Evolutionary conservation across 495 filamentous ascomycete species (phyloP).

Genomic region (Bacidia gigantensis): DNA sequence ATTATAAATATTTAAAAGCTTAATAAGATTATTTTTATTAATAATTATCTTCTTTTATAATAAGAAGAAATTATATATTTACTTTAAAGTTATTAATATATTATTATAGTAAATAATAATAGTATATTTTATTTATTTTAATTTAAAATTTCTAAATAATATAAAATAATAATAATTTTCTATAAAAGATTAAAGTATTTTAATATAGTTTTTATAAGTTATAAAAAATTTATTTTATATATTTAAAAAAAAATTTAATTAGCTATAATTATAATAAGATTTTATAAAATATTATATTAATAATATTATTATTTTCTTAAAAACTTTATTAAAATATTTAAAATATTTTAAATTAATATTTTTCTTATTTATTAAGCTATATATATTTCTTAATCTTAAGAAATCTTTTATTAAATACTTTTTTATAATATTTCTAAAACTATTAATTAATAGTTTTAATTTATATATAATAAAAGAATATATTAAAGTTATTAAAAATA

Average conservation of each 20-base stretch:
- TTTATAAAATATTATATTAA: not conserved
- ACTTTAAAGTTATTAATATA: constrained; percentile 1
- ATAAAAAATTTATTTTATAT: constrained; percentile 5
- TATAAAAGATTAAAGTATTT: not conserved
- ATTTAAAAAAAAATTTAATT: constrained; percentile 6
- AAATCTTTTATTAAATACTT: not conserved
- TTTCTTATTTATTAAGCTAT: not conserved
- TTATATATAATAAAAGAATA: not conserved
- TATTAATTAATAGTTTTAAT: not conserved
- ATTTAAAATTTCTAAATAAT: not conserved
- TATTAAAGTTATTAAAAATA: not conserved
- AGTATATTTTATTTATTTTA: constrained; percentile 5
- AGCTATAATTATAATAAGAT: not conserved
- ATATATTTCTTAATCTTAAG: not conserved
- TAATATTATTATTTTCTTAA: constrained; percentile 4
- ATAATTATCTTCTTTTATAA: constrained; percentile 1
- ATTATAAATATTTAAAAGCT: constrained; percentile 6
- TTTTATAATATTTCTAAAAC: not conserved
- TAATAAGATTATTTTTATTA: constrained; percentile 6
- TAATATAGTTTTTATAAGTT: constrained; percentile 1
- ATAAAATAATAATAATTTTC: constrained; percentile 1
- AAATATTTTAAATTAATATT: not conserved
- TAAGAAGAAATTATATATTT: constrained; percentile 5
- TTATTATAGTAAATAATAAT: constrained; percentile 2
- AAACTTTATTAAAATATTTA: constrained; percentile 3